A percentile compares a stretch with the other conserved stretches of the same genome.
Evolutionary conservation across 2,329 filamentous ascomycete species (phyloP).

Genomic region (Pleoardoris graminearum): DNA sequence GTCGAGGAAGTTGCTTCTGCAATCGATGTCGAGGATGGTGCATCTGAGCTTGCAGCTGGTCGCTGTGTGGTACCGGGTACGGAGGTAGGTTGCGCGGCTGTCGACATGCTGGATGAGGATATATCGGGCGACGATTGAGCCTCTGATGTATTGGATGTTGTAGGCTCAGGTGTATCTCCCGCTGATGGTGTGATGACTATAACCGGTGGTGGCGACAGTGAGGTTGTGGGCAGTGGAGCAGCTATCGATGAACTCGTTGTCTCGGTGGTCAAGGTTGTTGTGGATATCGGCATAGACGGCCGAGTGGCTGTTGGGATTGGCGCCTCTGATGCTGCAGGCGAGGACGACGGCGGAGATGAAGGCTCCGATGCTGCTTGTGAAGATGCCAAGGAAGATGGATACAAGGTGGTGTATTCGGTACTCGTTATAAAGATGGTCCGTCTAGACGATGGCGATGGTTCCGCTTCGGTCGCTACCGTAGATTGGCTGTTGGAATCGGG

Average conservation of each 20-base stretch:
- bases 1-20: neutral
- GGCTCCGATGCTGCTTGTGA: neutral
- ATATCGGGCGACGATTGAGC: neutral
- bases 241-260: slow-evolving; percentile 12
- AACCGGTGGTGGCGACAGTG: slow-evolving; percentile 26
- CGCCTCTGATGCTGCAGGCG: slow-evolving; percentile 10
- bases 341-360: slow-evolving; percentile 5
- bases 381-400: slow-evolving; percentile 17
- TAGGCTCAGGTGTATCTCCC: neutral
- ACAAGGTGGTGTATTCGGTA: slow-evolving; percentile 36
- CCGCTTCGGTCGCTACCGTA: neutral
- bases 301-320: slow-evolving; percentile 7
- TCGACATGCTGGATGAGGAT: neutral
- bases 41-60: neutral
- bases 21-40: neutral
- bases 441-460: neutral
- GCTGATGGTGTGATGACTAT: slow-evolving; percentile 17
- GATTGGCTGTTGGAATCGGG: neutral
- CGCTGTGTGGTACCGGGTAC: neutral
- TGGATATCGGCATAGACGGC: neutral
- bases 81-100: slow-evolving; percentile 1
- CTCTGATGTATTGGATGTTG: neutral
- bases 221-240: slow-evolving; percentile 9
- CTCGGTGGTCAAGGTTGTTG: neutral
- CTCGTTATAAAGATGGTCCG: slow-evolving; percentile 25